phyloP scores from a whole-genome alignment of 2,329 filamentous ascomycete species.

The Sporothrix globosa region DNA sequence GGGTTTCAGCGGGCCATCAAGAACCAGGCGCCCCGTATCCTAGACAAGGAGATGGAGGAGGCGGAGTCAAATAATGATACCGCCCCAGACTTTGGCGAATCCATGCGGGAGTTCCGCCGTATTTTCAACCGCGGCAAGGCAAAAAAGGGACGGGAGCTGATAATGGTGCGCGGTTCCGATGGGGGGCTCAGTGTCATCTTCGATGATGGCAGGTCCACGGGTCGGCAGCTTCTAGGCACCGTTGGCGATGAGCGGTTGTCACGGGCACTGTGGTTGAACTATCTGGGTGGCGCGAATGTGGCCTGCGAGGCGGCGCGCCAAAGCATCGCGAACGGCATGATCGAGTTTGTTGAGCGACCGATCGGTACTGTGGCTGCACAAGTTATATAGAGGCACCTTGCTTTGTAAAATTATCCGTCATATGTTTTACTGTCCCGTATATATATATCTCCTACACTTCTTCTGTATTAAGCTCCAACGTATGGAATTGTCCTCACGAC shows the following conservation, averaged over 20 bases:
- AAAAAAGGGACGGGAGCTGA: conserved; percentile 76
- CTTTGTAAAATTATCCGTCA: background rate
- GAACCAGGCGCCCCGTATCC: conserved; percentile 61
- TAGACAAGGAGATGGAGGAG: conserved; percentile 38
- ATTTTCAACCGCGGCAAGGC: conserved; percentile 82
- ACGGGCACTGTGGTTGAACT: conserved; percentile 84
- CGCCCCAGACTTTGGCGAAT: conserved; percentile 63
- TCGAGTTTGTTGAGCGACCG: conserved; percentile 85
- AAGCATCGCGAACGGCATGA: conserved; percentile 83
- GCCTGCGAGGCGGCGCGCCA: conserved; percentile 80
- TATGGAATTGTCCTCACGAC: no score
- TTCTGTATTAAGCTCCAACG: no score
- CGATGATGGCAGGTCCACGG: conserved; percentile 55
- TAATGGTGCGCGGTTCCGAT: conserved; percentile 67
- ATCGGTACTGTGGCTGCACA: conserved; percentile 84
- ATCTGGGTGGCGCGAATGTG: conserved; percentile 82
- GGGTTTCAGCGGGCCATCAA: conserved; percentile 87
- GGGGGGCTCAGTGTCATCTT: conserved; percentile 72
- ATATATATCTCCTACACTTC: no score
- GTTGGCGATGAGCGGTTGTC: conserved; percentile 80
- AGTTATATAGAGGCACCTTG: conserved; percentile 53
- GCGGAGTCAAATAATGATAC: conserved; percentile 39
- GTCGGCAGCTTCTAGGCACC: conserved; percentile 64
- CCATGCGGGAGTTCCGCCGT: conserved; percentile 76
- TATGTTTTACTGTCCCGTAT: background rate